Percentiles rank a stretch among this genome's conserved stretches.
These are phyloP conservation scores for Talaromyces liani DNA, from an alignment of 495 filamentous ascomycete genomes.

Conservation along the genomic window DNA sequence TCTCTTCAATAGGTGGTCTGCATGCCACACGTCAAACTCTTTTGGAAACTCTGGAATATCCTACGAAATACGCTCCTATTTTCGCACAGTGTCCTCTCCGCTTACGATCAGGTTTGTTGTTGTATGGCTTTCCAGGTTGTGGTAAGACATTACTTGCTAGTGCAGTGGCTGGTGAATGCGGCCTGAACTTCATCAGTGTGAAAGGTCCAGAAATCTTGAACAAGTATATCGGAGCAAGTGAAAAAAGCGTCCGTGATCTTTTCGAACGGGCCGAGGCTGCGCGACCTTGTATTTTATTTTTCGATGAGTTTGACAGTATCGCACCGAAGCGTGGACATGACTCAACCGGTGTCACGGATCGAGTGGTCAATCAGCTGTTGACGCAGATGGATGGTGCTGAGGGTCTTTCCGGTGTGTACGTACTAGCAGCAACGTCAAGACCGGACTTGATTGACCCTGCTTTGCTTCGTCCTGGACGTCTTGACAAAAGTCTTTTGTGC, in stretches of 20 bases:
- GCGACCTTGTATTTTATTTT: conserved; percentile 87
- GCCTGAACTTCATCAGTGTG: conserved; percentile 95
- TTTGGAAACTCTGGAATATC: conserved; percentile 91
- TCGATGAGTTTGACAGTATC: conserved; percentile 97
- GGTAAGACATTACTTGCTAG: conserved; percentile 92
- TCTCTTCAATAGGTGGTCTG: conserved; percentile 84
- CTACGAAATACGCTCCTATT: conserved; percentile 95
- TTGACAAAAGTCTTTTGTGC: conserved; percentile 88
- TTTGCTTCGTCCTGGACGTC: conserved; percentile 74
- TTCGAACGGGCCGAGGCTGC: conserved; percentile 90
- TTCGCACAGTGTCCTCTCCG: conserved; percentile 93
- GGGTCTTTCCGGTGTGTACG: conserved; percentile 88
- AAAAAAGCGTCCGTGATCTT: conserved; percentile 89
- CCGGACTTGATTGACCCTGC: conserved; percentile 95
- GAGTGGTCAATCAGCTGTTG: conserved; percentile 96
- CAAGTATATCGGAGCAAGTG: conserved; percentile 95
- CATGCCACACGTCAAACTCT: conserved; percentile 76
- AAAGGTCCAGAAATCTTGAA: conserved; percentile 98
- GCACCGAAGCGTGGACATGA: conserved; percentile 96
- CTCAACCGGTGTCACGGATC: conserved; percentile 90
- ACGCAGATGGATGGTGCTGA: conserved; percentile 99
- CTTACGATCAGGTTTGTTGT: conserved; percentile 79
- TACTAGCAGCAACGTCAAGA: conserved; percentile 83
- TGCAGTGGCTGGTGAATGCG: conserved; percentile 92
- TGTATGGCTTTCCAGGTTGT: conserved; percentile 94